phyloP scores from a whole-genome alignment of 106 monocot genomes.

The Platanthera guangdongensis region DNA sequence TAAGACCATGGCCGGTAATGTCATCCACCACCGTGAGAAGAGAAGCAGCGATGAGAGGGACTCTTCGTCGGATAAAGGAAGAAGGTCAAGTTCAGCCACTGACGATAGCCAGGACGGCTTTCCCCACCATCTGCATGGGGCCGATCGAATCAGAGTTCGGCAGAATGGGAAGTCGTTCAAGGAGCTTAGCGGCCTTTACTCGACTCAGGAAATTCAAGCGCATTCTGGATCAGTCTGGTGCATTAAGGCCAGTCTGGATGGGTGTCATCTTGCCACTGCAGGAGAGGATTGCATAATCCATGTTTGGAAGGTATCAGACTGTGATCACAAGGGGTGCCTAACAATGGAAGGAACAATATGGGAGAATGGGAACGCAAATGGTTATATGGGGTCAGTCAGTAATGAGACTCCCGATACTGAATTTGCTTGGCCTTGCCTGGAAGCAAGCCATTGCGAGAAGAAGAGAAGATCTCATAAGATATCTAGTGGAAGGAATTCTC shows the following conservation, averaged over 20 bases:
- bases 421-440: slow-evolving; percentile 30
- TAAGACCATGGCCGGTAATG: slow-evolving; percentile 29
- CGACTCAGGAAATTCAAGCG: slow-evolving; percentile 58
- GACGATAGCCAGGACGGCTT: slow-evolving; percentile 65
- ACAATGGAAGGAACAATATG: slow-evolving; percentile 16
- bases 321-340: slow-evolving; percentile 31
- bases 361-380: slow-evolving; percentile 32
- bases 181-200: slow-evolving; percentile 49
- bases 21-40: slow-evolving; percentile 18
- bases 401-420: slow-evolving; percentile 39
- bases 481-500: slow-evolving; percentile 34
- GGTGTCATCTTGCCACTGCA: slow-evolving; percentile 42
- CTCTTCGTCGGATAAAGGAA: slow-evolving; percentile 47
- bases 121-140: slow-evolving; percentile 17
- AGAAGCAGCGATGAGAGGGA: slow-evolving; percentile 55
- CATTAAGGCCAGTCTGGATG: slow-evolving; percentile 54
- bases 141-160: slow-evolving; percentile 55
- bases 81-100: slow-evolving; percentile 67
- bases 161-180: slow-evolving; percentile 56
- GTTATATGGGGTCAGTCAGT: slow-evolving; percentile 20
- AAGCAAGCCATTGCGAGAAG: slow-evolving; percentile 46
- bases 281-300: slow-evolving; percentile 69
- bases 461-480: slow-evolving; percentile 49
- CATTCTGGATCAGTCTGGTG: slow-evolving; percentile 64
- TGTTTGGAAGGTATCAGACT: slow-evolving; percentile 39